Percentiles rank a stretch among this genome's conserved stretches.
Evolutionary conservation across 2,329 filamentous ascomycete species (phyloP).

Genomic region (Hysterium pulicare): DNA sequence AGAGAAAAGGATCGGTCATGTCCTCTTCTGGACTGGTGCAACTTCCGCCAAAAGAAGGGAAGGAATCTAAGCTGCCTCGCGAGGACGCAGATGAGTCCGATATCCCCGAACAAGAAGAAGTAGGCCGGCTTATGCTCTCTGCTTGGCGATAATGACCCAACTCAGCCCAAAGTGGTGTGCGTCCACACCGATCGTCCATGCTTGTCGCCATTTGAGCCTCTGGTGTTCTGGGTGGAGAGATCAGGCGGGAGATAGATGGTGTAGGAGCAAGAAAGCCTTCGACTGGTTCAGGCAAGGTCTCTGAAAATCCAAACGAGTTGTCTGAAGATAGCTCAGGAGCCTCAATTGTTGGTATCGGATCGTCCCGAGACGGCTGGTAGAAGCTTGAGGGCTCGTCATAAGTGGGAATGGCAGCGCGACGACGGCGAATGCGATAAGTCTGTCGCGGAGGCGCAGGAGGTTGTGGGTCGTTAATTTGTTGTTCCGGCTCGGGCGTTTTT

Average conservation of each 20-base stretch:
- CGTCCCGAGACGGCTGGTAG: conserved; percentile 21
- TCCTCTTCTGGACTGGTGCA: conserved; percentile 62
- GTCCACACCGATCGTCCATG: conserved; percentile 23
- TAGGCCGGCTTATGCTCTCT: conserved; percentile 51
- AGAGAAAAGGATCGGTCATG: conserved; percentile 53
- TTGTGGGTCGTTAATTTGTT: conserved; percentile 30
- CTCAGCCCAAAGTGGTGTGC: conserved; percentile 29
- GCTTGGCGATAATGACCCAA: conserved; percentile 30
- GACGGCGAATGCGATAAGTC: conserved; percentile 48
- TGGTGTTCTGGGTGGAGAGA: conserved; percentile 50
- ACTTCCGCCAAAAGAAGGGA: conserved; percentile 56
- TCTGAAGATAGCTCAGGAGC: conserved; percentile 39
- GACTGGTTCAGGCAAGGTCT: conserved; percentile 16
- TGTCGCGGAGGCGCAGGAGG: conserved; percentile 47
- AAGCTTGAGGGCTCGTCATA: conserved; percentile 17
- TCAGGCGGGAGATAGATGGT: conserved; percentile 31
- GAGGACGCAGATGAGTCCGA: conserved; percentile 64
- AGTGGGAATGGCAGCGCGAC: conserved; percentile 35
- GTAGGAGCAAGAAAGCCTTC: conserved; percentile 45
- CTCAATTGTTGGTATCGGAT: conserved; percentile 50
- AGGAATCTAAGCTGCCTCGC: conserved; percentile 54
- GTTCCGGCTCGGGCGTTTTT: conserved; percentile 45
- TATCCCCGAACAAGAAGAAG: conserved; percentile 56
- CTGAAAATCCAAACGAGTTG: conserved; percentile 21
- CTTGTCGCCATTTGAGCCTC: conserved; percentile 38